Base-by-base conservation (phyloP, 768 basidiomycete genomes). In the Strobilomyces confusus region DNA sequence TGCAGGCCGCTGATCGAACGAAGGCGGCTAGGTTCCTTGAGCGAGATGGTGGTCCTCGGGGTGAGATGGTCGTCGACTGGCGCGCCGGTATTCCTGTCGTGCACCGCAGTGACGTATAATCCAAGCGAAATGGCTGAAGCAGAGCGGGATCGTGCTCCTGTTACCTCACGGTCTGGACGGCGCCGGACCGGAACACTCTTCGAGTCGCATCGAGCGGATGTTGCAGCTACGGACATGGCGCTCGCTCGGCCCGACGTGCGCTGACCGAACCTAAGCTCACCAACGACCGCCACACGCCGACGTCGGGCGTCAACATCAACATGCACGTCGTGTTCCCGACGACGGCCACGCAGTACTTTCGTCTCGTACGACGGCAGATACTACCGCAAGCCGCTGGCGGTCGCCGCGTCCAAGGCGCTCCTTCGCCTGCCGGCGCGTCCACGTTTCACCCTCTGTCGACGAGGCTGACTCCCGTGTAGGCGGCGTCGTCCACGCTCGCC, bases 121-220 rank as follows among this genome's bases (percentile, higher is more conserved):
- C 33, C 26, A 92, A n/a, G 91, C 92, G 4, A 97, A 97, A 74
- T 97, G 94, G 94, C 71, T 91, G 44, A 89, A 85, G 66, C 93
- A 95, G 71, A 94, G 91, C 59, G 93, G 88, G 0, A 78, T 97
- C 20, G 86, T 92, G 5, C 72, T 97, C 52, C 80, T 92, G 43
- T 76, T 97, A 0, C 93, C 93, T 23, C 93, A 97, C 56, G 93
- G 94, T 15, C 75, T 92, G 15, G 92, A 97, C 60, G 93, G 93
- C 26, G 92, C 93, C 15, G 93, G 94, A 2, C 93, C 93, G 0
- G 93, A 97, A 66, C 93, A 97, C 64, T 95, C 92, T 1, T 92
- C 90, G 0, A 87, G 83, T 45, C 82, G 93, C 15, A 76, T 95
- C 38, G 93, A 97, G 65, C 78, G 93, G 34, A 89, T 92, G 83